Percentiles rank a stretch among this genome's conserved stretches.
Conservation (phyloP, 2,329 filamentous ascomycete genomes). For the Pseudogymnoascus sp. region DNA sequence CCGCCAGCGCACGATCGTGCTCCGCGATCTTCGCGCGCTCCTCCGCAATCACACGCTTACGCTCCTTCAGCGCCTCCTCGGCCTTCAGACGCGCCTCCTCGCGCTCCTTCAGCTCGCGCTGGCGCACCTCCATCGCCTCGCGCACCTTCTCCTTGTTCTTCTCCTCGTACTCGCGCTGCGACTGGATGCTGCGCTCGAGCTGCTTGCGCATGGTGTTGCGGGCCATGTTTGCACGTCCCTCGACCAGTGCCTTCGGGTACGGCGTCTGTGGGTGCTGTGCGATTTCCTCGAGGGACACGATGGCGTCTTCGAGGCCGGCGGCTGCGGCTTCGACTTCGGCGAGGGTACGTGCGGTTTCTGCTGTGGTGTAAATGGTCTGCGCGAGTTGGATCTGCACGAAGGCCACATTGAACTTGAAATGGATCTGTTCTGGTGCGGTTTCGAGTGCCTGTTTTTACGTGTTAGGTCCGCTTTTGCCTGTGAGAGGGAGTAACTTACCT, state of each 20-base stretch:
- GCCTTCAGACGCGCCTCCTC: slow-evolving; percentile 66
- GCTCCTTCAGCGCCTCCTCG: slow-evolving; percentile 61
- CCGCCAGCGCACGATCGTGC: slow-evolving; percentile 63
- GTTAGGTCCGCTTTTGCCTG: background rate
- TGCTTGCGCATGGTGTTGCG: slow-evolving; percentile 91
- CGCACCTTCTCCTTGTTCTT: slow-evolving; percentile 84
- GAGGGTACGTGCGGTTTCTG: slow-evolving; percentile 68
- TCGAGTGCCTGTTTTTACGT: slow-evolving; percentile 52
- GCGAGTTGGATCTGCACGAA: slow-evolving; percentile 96
- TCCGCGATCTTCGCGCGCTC: slow-evolving; percentile 77
- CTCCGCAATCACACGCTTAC: slow-evolving; percentile 73
- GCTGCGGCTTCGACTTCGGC: slow-evolving; percentile 74
- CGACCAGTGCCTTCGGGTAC: slow-evolving; percentile 82
- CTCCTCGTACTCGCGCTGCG: slow-evolving; percentile 84
- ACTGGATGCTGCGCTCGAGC: slow-evolving; percentile 73
- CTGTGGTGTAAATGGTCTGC: slow-evolving; percentile 64
- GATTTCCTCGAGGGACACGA: slow-evolving; percentile 60
- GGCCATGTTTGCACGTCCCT: slow-evolving; percentile 95
- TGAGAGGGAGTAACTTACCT: slow-evolving; percentile 35
- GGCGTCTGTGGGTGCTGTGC: slow-evolving; percentile 60
- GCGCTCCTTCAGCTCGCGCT: slow-evolving; percentile 68
- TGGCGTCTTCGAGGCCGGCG: slow-evolving; percentile 75
- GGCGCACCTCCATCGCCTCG: slow-evolving; percentile 68
- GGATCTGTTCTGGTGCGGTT: slow-evolving; percentile 71
- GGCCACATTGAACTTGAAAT: slow-evolving; percentile 95